Conservation (phyloP, 768 basidiomycete genomes). For the Boletellus sp. region DNA sequence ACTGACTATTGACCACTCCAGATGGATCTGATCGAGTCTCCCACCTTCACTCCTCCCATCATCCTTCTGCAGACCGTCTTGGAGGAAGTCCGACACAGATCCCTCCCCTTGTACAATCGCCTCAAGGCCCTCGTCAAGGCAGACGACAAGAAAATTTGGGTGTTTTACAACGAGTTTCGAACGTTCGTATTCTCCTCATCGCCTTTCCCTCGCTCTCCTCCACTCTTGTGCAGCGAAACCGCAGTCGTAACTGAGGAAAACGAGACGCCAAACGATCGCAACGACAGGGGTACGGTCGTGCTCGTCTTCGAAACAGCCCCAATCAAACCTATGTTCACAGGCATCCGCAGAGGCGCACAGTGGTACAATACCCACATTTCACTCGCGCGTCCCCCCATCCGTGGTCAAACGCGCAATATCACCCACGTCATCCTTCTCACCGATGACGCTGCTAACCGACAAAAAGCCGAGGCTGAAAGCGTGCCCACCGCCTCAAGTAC, state of each 20-base stretch:
- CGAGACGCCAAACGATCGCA: conserved; percentile 89
- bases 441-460: conserved; percentile 82
- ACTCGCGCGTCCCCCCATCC: conserved; percentile 47
- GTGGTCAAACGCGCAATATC: conserved; percentile 43
- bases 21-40: conserved; percentile 93
- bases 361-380: conserved; percentile 84
- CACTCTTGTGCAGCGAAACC: conserved; percentile 56
- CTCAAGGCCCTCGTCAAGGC: conserved; percentile 79
- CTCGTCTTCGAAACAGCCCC: neutral
- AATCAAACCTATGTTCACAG: conserved; percentile 37
- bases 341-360: conserved; percentile 79
- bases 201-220: neutral
- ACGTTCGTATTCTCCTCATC: conserved; percentile 51
- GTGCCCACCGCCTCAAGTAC: conserved; percentile 63
- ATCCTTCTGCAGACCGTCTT: conserved; percentile 93
- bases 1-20: conserved; percentile 29
- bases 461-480: conserved; percentile 65
- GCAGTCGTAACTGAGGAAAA: conserved; percentile 71
- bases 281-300: conserved; percentile 71
- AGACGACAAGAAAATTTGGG: conserved; percentile 82
- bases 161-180: conserved; percentile 85
- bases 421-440: conserved; percentile 80
- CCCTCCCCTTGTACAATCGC: conserved; percentile 88
- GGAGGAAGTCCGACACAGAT: conserved; percentile 94
- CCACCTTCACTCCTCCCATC: conserved; percentile 70